Evolutionary conservation across 1,284 basidiomycete species (phyloP), one percentile per base, ranked within the genome.

Genomic region (Pyrrhoderma lamaoense): DNA sequence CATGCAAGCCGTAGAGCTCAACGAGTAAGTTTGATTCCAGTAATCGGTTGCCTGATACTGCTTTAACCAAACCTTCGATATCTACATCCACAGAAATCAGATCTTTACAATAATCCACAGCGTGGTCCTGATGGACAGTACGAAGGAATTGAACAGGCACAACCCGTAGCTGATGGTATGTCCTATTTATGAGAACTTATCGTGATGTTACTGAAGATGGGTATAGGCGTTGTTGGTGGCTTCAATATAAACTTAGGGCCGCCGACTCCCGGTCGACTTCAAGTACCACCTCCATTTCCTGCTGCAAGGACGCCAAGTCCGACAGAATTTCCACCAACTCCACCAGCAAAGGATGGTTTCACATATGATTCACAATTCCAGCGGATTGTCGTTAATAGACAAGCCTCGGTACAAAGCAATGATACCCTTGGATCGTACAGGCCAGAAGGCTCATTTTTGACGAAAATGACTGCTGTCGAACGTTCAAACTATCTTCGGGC

Each of bases 191-290:
- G 21, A 9, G 16, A 14, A 3, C 31, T 49, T 43, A 14, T 16
- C n/a, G 23, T 25, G 16, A 35, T 9, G 9, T 19, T 31, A 35
- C 36, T 43, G 22, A 40, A n/a, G 31, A 13, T 49, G 36, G 38
- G 73, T 23, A 76, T 79, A 57, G 62, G 64, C n/a, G 79, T 78
- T 58, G 75, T 78, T 45, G 79, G 79, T 3, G 77, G 75, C 0
- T 76, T 77, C 59, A 59, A 66, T 58, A 60, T 37, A 39, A 52
- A 2, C 61, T 63, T 8, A 64, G 21, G 34, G 25, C 25, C 25
- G 19, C 27, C 50, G 9, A 22, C 34, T 19, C 51, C 27, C 31
- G 11, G 42, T 22, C 44, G 38, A 39, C 54, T 56, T 19, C 47
- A 51, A 44, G 39, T 36, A 14, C 42, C 43, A 18, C 40, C 23